Conservation (phyloP, 2,329 filamentous ascomycete genomes). For the Ascochyta pisi region DNA sequence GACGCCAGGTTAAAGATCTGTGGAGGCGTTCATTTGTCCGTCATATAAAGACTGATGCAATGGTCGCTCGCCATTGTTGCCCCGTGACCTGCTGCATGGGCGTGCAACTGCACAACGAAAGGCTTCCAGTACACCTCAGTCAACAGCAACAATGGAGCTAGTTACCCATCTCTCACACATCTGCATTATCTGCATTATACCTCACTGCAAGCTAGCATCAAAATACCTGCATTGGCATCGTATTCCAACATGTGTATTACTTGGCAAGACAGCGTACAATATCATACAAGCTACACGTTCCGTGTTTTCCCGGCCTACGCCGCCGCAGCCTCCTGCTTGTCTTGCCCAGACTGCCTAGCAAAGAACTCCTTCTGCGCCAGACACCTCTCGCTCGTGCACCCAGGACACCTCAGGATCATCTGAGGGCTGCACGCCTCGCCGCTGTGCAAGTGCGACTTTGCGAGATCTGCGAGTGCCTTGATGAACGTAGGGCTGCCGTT, state of each 20-base stretch:
- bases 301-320: conserved; percentile 16
- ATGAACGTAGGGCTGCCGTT: conserved; percentile 95
- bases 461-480: conserved; percentile 84
- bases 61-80: too few relatives aligned
- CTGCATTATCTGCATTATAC: not conserved
- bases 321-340: conserved; percentile 23
- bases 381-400: conserved; percentile 89
- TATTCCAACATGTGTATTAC: not conserved
- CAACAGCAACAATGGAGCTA: not conserved
- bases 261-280: conserved; percentile 2
- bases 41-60: too few relatives aligned
- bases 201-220: not conserved
- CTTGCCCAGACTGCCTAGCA: conserved; percentile 51
- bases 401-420: conserved; percentile 90
- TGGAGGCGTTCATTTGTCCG: too few relatives aligned
- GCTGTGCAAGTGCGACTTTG: conserved; percentile 76
- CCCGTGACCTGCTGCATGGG: not conserved
- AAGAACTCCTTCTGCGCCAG: conserved; percentile 77
- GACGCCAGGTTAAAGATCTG: too few relatives aligned
- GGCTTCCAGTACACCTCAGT: too few relatives aligned
- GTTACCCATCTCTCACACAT: not conserved
- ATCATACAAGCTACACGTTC: conserved; percentile 16
- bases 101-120: too few relatives aligned
- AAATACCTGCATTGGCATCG: too few relatives aligned
- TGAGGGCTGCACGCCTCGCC: conserved; percentile 78